Evolutionary conservation across 805 yeast genomes (phyloP), one percentile per base, ranked within the genome.

Genomic region (Yarrowia sp.): DNA sequence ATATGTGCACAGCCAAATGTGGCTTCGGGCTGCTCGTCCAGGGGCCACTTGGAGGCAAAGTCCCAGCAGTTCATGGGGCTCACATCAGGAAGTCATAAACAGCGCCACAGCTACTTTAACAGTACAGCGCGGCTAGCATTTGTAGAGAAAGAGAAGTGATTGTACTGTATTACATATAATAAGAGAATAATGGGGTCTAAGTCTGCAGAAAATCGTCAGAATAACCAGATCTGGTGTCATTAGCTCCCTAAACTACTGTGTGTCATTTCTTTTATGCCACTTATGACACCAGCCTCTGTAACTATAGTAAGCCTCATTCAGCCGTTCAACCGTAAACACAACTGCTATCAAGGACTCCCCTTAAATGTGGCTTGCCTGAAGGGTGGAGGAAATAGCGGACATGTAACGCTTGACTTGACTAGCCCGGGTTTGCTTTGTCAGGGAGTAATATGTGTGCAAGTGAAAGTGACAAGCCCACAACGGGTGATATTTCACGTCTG

Each of bases 381-480:
- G 35, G 36, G 52, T 46, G 52, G 52, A 46, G 52, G 52, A 46
- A 19, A 46, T 46, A 30, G 52, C 52, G 52, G 52, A 46, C 24
- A 46, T 46, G 52, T 46, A 17, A 30, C 52, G 19, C 35, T 30
- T 46, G 32, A 12, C 46, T 9, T 38, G 40, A 11, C 46, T 44
- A 44, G 51, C 35, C 19, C 30, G 46, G n/a, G 32, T 24, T 44
- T 43, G 51, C 33, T 26, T 44, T 26, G 51, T 16, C 33, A n/a
- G 16, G 9, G 1, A 9, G 16, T 14, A 41, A 14, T 22, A 14
- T 24, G 51, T 44, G 51, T 21, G 33, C 26, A 33, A n/a, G 19
- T 8, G n/a, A 11, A 16, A 22, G 11, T 6, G 6, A 21, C 17
- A 41, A 17, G 12, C 14, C 30, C 19, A 26, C 16, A 44, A 44